Base-by-base conservation (phyloP, 768 basidiomycete species). In the Naematelia encephala region DNA sequence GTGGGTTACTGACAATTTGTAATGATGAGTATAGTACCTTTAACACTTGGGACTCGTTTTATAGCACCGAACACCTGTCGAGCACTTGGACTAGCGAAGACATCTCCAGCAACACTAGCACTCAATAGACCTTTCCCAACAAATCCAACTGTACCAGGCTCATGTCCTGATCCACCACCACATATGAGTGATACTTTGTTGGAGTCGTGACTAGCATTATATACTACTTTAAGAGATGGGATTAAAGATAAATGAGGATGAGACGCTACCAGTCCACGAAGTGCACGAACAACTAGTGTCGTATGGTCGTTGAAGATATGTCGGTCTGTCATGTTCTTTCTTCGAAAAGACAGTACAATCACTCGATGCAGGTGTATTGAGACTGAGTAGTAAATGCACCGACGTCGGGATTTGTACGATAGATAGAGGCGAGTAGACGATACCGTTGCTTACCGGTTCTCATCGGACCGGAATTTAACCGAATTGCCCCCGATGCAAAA, bases 221-320 rank as follows among this genome's bases (percentile, higher is more conserved):
- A 75, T 51, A 75, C 73, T 12, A 70, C 62, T 44, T 70, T 75
- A 59, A 75, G 62, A 34, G 71, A 72, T 5, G 73, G 73, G 56
- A 75, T 69, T 29, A 75, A 64, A 43, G 57, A 57, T 22, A 75
- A 59, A 50, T 70, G 60, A 4, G 73, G 73, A 57, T 72, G 63
- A 5, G 69, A 57, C 10, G 71, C 73, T 12, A 75, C 73, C 10
- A 75, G 59, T 14, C 73, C 73, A 22, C 54, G 23, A 5, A 75
- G 61, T 16, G 73, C 70, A 10, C 64, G 54, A 51, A 69, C 57
- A 28, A 75, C 69, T 4, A 75, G 62, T 1, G 71, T 67, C 13
- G 69, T 68, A 54, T 73, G 73, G 52, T 70, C 69, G 45, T 66
- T 59, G 59, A 75, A 75, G 45, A 75, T 70, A 51, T 75, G 73